phyloP scores from a whole-genome alignment of 257 asterid species.

The Forsythia suspensa region DNA sequence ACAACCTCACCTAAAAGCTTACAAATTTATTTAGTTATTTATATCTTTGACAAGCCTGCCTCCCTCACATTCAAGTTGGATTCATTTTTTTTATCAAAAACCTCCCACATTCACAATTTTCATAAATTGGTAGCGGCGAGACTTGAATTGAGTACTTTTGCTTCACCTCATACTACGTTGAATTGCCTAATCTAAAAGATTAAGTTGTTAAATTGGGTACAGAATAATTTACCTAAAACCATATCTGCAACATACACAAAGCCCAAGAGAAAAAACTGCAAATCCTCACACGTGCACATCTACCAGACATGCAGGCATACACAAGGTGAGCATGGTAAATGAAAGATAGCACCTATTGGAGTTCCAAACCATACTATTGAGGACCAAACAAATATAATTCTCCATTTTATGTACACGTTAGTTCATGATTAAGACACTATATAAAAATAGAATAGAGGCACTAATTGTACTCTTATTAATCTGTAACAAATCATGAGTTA shows the following conservation, averaged over 20 bases:
- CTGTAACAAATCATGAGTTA: constrained; percentile 31
- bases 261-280: background rate
- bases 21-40: no score
- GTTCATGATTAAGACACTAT: background rate
- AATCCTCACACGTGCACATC: background rate
- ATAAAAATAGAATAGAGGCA: background rate
- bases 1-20: no score
- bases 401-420: background rate
- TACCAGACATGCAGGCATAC: background rate
- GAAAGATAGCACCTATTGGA: background rate
- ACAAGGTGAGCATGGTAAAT: background rate
- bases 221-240: background rate
- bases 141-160: no score
- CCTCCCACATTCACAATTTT: background rate
- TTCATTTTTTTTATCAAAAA: no score
- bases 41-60: no score
- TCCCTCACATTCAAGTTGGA: no score
- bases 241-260: background rate
- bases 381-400: background rate
- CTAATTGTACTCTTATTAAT: constrained; percentile 1
- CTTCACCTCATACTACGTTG: background rate
- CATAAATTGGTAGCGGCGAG: background rate
- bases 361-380: background rate
- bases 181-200: background rate
- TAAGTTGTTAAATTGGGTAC: background rate